A percentile compares a stretch with the other conserved stretches of the same genome.
Evolutionary conservation across 495 filamentous ascomycete genomes (phyloP).

Genomic region (Hyphodiscus hymeniophilus): DNA sequence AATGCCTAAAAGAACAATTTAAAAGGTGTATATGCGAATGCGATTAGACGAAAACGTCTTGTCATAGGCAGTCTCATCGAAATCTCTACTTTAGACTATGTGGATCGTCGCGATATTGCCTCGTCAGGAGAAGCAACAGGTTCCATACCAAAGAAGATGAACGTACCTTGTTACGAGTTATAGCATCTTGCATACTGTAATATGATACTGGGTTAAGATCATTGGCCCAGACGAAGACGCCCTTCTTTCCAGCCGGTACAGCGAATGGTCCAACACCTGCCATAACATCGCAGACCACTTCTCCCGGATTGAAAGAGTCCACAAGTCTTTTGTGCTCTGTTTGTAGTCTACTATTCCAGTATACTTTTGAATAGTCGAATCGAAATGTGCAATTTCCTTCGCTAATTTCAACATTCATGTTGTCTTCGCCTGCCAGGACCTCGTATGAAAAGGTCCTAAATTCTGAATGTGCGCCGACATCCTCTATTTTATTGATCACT

Average conservation of each 20-base stretch:
- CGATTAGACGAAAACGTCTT: slow-evolving; percentile 8
- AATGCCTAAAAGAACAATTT: too few species aligned
- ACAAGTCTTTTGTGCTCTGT: slow-evolving; percentile 81
- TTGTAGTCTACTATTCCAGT: slow-evolving; percentile 91
- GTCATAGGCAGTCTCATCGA: slow-evolving; percentile 9
- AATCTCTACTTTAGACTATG: slow-evolving; percentile 6
- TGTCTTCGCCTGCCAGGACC: slow-evolving; percentile 68
- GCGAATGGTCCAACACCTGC: slow-evolving; percentile 95
- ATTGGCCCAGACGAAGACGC: slow-evolving; percentile 93
- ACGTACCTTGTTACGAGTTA: slow-evolving; percentile 67
- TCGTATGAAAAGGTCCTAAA: slow-evolving; percentile 94
- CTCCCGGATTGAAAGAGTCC: slow-evolving; percentile 66
- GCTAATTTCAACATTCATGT: slow-evolving; percentile 69
- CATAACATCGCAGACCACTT: slow-evolving; percentile 96
- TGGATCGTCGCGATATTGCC: slow-evolving; percentile 15
- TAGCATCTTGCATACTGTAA: slow-evolving; percentile 57
- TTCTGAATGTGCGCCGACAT: slow-evolving; percentile 73
- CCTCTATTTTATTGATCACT: slow-evolving; percentile 92
- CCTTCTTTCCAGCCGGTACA: slow-evolving; percentile 80
- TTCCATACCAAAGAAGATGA: not conserved
- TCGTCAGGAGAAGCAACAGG: slow-evolving; percentile 2
- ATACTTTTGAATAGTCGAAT: slow-evolving; percentile 82
- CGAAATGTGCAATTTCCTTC: slow-evolving; percentile 55
- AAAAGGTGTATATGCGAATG: too few species aligned
- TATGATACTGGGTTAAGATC: slow-evolving; percentile 91